Conservation (phyloP, 2,329 filamentous ascomycete genomes). For the Ophioceras dolichostomum region DNA sequence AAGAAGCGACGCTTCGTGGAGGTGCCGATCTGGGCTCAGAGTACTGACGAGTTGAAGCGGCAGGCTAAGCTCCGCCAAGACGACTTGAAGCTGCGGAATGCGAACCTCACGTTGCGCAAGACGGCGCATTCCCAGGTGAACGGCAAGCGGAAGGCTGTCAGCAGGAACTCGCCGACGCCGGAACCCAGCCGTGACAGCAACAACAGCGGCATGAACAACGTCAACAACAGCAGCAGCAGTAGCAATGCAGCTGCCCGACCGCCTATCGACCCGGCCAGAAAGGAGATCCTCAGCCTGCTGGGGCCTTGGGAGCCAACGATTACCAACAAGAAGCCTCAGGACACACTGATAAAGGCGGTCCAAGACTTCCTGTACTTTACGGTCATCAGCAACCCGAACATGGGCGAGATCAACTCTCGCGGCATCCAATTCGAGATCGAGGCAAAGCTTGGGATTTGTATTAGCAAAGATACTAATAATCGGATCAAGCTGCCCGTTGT, state of each 20-base stretch:
- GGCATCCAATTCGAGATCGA: conserved; percentile 82
- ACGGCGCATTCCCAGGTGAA: conserved; percentile 21
- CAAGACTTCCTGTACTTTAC: conserved; percentile 69
- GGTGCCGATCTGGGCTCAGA: conserved; percentile 37
- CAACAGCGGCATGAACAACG: conserved; percentile 8
- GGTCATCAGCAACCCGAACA: conserved; percentile 55
- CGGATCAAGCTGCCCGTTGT: conserved; percentile 55
- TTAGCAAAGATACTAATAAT: conserved; percentile 58
- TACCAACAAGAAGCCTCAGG: conserved; percentile 55
- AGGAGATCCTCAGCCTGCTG: conserved; percentile 19
- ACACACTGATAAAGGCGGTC: conserved; percentile 63
- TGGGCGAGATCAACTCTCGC: conserved; percentile 47
- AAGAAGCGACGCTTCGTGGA: conserved; percentile 25
- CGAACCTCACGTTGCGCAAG: conserved; percentile 34
- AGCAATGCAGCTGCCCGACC: conserved; percentile 9
- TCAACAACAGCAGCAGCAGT: conserved; percentile 10
- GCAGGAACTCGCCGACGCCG: conserved; percentile 33
- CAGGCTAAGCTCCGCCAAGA: conserved; percentile 15
- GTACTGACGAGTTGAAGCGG: conserved; percentile 11
- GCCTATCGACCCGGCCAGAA: neutral
- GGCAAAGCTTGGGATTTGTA: conserved; percentile 77
- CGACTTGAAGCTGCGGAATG: conserved; percentile 18
- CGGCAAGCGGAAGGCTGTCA: conserved; percentile 21
- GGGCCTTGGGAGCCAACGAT: conserved; percentile 57
- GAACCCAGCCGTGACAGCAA: conserved; percentile 24